Conservation (phyloP, 2,329 filamentous ascomycete species). For the Alternaria solani region DNA sequence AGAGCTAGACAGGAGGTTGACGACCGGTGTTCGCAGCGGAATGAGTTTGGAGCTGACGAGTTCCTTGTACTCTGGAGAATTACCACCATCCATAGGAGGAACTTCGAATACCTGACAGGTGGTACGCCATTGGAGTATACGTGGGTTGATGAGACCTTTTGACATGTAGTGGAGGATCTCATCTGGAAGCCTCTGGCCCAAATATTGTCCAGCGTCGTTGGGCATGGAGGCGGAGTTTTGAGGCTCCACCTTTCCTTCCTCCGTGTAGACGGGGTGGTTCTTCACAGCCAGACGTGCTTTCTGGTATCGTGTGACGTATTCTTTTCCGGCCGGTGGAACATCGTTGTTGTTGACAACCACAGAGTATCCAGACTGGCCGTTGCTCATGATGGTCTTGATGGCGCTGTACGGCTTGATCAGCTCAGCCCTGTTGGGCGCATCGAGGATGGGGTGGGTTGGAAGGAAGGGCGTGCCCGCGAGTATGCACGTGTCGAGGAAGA, state of each 20-base stretch:
- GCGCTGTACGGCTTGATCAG: conserved; percentile 74
- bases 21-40: conserved; percentile 76
- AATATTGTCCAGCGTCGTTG: conserved; percentile 84
- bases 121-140: conserved; percentile 82
- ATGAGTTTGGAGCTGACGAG: conserved; percentile 79
- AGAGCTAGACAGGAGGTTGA: conserved; percentile 79
- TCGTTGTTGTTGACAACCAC: conserved; percentile 83
- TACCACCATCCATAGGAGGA: conserved; percentile 85
- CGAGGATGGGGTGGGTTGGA: conserved; percentile 78
- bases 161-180: conserved; percentile 93
- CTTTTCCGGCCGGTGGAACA: conserved; percentile 73
- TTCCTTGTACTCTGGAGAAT: conserved; percentile 79
- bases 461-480: conserved; percentile 85
- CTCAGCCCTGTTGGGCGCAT: conserved; percentile 64
- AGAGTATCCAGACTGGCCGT: conserved; percentile 72
- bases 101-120: conserved; percentile 79
- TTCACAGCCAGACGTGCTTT: conserved; percentile 85
- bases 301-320: conserved; percentile 86
- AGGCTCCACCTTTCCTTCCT: conserved; percentile 78
- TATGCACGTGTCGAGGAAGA: conserved; percentile 84
- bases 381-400: conserved; percentile 74
- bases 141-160: conserved; percentile 78
- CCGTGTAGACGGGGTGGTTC: conserved; percentile 83
- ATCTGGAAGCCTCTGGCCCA: conserved; percentile 87
- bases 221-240: conserved; percentile 78